These are phyloP conservation scores for Camelina neglecta DNA, from an alignment of 345 rosid genomes.

Conservation along the genomic window DNA sequence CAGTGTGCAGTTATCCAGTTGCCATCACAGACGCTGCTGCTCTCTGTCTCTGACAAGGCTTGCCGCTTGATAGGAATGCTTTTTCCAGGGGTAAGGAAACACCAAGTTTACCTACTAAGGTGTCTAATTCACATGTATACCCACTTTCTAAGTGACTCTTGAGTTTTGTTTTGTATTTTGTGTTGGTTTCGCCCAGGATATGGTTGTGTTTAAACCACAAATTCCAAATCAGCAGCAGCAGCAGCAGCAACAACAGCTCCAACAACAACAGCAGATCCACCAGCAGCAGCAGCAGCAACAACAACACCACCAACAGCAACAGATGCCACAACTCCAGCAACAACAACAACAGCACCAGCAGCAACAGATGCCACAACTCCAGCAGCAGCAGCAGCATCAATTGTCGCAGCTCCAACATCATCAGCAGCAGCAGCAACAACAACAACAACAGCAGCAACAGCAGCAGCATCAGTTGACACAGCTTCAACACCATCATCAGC, in stretches of 20 bases:
- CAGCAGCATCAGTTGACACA: constrained; percentile 44
- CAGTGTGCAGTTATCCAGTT: constrained; percentile 98
- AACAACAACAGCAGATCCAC: constrained; percentile 42
- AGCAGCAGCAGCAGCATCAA: constrained; percentile 50
- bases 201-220: constrained; percentile 97
- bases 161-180: constrained; percentile 18
- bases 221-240: constrained; percentile 65
- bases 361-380: constrained; percentile 51
- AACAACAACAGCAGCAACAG: constrained; percentile 42
- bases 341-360: constrained; percentile 51
- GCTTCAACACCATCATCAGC: constrained; percentile 52
- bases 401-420: constrained; percentile 50
- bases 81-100: constrained; percentile 86
- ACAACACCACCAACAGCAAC: constrained; percentile 51
- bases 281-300: constrained; percentile 45
- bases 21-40: constrained; percentile 90
- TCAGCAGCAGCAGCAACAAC: constrained; percentile 51
- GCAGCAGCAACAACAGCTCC: constrained; percentile 34
- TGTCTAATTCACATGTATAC: constrained; percentile 2
- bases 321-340: constrained; percentile 49
- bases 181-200: constrained; percentile 60
- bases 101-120: not conserved
- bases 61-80: constrained; percentile 97
- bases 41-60: constrained; percentile 94
- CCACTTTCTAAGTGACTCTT: not conserved